Percentiles rank a stretch among this genome's conserved stretches.
phyloP scores from a whole-genome alignment of 805 yeast genomes.

The Cyberlindnera amylophila region DNA sequence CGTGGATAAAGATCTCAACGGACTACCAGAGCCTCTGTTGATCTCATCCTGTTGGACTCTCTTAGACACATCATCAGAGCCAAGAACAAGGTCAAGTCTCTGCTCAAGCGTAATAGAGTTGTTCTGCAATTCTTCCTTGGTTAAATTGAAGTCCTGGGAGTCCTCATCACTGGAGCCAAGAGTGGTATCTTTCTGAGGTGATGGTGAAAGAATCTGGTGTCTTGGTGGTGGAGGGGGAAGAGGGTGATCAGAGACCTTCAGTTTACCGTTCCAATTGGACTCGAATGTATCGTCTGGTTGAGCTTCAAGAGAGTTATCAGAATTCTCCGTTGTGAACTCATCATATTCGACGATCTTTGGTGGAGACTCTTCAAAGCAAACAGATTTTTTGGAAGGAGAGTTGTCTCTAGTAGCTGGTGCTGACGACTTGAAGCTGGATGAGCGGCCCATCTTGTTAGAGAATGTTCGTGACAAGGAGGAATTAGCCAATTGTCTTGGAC shows the following conservation, averaged over 20 bases:
- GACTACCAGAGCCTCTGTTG: constrained; percentile 24
- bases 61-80: constrained; percentile 22
- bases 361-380: constrained; percentile 36
- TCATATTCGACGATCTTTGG: constrained; percentile 36
- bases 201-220: constrained; percentile 20
- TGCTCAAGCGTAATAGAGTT: constrained; percentile 37
- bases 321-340: constrained; percentile 24
- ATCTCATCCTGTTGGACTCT: constrained; percentile 24
- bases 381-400: constrained; percentile 35
- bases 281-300: constrained; percentile 16
- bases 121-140: constrained; percentile 26
- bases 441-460: constrained; percentile 18
- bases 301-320: constrained; percentile 22
- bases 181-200: constrained; percentile 25
- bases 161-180: constrained; percentile 27
- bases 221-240: constrained; percentile 37
- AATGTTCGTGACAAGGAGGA: constrained; percentile 21
- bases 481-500: constrained; percentile 28
- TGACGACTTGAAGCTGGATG: constrained; percentile 13
- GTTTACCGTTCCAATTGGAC: constrained; percentile 27
- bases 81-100: constrained; percentile 41
- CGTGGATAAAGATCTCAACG: constrained; percentile 16
- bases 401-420: constrained; percentile 21
- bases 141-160: constrained; percentile 25
- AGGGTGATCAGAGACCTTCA: constrained; percentile 27